Evolutionary conservation across 2,329 filamentous ascomycete genomes (phyloP).

Genomic region (Chaetoscypha palmicola): DNA sequence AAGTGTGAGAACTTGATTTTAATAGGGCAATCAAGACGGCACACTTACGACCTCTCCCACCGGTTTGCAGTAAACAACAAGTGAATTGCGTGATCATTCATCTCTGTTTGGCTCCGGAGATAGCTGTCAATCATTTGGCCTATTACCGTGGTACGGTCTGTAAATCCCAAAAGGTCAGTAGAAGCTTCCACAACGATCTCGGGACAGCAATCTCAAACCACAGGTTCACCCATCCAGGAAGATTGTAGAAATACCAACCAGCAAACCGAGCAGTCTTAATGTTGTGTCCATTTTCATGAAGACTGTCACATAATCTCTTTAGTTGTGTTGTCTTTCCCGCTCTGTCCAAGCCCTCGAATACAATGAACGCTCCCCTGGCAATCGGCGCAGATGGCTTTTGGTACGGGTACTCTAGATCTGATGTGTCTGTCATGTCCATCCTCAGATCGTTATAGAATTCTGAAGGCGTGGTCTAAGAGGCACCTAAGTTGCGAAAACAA

Average conservation of each 20-base stretch:
- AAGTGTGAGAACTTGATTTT: not conserved
- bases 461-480: no score
- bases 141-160: slow-evolving; percentile 60
- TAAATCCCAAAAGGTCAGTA: no score
- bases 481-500: no score
- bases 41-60: slow-evolving; percentile 48
- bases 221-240: no score
- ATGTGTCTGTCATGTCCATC: slow-evolving; percentile 13
- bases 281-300: slow-evolving; percentile 43
- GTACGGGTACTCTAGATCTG: slow-evolving; percentile 16
- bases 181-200: no score
- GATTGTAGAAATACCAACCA: slow-evolving; percentile 44
- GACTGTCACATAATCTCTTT: slow-evolving; percentile 44
- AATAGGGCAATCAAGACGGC: no score
- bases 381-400: slow-evolving; percentile 23
- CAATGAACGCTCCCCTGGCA: slow-evolving; percentile 54
- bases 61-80: slow-evolving; percentile 67
- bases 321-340: slow-evolving; percentile 70
- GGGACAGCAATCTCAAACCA: no score
- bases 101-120: slow-evolving; percentile 49
- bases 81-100: slow-evolving; percentile 66
- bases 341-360: slow-evolving; percentile 65
- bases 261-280: slow-evolving; percentile 60
- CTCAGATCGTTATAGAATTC: no score
- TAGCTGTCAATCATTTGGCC: slow-evolving; percentile 64